phyloP scores from a whole-genome alignment of 495 filamentous ascomycete species.

The Trichoderma orchidacearum region DNA sequence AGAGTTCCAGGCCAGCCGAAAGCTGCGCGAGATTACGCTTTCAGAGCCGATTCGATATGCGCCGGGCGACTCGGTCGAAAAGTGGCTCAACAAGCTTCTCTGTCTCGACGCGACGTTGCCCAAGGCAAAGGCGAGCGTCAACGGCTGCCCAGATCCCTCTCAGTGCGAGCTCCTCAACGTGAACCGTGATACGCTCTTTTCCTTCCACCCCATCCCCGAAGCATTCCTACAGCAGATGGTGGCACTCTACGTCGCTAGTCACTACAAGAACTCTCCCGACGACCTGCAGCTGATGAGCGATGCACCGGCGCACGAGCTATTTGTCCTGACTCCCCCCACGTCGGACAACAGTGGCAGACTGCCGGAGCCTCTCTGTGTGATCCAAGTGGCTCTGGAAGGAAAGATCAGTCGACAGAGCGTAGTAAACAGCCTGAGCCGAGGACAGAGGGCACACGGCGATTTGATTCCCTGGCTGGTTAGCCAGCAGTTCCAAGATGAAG shows the following conservation, averaged over 20 bases:
- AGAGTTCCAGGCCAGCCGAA: conserved; percentile 53
- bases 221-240: conserved; percentile 98
- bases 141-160: conserved; percentile 79
- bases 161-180: conserved; percentile 85
- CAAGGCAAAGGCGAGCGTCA: conserved; percentile 55
- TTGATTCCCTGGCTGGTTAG: conserved; percentile 96
- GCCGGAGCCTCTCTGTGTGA: conserved; percentile 87
- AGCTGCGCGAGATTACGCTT: conserved; percentile 85
- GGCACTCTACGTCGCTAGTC: conserved; percentile 91
- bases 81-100: conserved; percentile 90
- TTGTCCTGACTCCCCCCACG: conserved; percentile 82
- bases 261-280: conserved; percentile 98
- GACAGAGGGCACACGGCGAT: conserved; percentile 83
- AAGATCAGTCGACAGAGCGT: conserved; percentile 89
- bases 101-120: conserved; percentile 87
- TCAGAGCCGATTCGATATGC: conserved; percentile 91
- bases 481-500: conserved; percentile 97
- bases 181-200: conserved; percentile 95
- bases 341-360: conserved; percentile 61
- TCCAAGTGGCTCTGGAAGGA: conserved; percentile 91
- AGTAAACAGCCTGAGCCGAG: conserved; percentile 73
- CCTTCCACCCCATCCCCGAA: conserved; percentile 93
- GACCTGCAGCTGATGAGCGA: conserved; percentile 97
- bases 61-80: conserved; percentile 80
- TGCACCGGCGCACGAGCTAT: conserved; percentile 93